phyloP scores from a whole-genome alignment of 2,329 filamentous ascomycete genomes.

The Colletotrichum ledebouriae region DNA sequence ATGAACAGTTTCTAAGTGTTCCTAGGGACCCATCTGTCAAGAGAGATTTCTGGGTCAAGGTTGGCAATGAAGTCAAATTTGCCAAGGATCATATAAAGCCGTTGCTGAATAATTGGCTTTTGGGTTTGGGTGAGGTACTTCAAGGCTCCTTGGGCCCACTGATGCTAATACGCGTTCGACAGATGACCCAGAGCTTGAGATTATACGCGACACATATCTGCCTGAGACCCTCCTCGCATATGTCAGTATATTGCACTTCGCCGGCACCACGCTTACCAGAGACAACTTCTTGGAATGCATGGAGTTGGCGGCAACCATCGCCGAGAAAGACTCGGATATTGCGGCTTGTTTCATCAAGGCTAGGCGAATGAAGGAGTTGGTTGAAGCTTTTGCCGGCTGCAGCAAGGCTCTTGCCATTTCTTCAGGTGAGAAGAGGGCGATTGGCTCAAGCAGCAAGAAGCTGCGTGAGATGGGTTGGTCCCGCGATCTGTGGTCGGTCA shows the following conservation, averaged over 20 bases:
- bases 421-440: slow-evolving; percentile 66
- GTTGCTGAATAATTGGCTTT: slow-evolving; percentile 75
- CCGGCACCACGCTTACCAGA: slow-evolving; percentile 79
- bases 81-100: slow-evolving; percentile 70
- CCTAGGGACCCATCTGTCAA: slow-evolving; percentile 51
- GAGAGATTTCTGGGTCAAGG: slow-evolving; percentile 66
- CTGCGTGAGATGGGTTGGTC: slow-evolving; percentile 73
- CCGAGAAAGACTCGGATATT: slow-evolving; percentile 77
- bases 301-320: slow-evolving; percentile 83
- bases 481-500: slow-evolving; percentile 72
- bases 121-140: slow-evolving; percentile 65
- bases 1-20: slow-evolving; percentile 46
- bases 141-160: background rate
- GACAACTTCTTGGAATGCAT: slow-evolving; percentile 87
- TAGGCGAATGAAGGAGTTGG: slow-evolving; percentile 79
- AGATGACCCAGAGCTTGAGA: slow-evolving; percentile 64
- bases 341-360: slow-evolving; percentile 74
- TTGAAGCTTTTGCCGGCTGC: slow-evolving; percentile 81
- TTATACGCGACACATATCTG: slow-evolving; percentile 82
- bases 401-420: slow-evolving; percentile 78
- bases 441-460: slow-evolving; percentile 68
- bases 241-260: slow-evolving; percentile 83
- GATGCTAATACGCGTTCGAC: slow-evolving; percentile 5
- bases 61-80: slow-evolving; percentile 67
- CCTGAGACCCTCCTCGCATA: slow-evolving; percentile 90